phyloP scores from a whole-genome alignment of 2,329 filamentous ascomycete species.

The Fusarium protoensiforme region DNA sequence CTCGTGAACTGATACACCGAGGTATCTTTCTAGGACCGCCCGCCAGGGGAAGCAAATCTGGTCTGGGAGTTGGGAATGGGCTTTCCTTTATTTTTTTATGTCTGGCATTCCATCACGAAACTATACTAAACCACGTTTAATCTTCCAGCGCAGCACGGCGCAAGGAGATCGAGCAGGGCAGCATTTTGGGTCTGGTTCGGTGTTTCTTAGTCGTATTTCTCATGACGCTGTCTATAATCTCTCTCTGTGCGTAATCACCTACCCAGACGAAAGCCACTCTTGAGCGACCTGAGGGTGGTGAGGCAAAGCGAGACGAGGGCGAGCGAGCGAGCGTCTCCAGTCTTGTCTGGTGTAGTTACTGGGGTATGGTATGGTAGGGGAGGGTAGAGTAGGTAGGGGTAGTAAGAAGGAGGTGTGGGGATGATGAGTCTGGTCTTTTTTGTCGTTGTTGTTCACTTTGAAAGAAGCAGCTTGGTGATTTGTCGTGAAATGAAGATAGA shows the following conservation, averaged over 20 bases:
- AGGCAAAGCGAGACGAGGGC: conserved; percentile 7
- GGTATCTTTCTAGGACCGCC: conserved; percentile 34
- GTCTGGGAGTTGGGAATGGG: conserved; percentile 36
- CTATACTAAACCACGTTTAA: conserved; percentile 49
- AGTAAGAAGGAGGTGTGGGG: conserved; percentile 39
- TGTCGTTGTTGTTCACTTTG: background rate
- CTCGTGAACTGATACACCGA: conserved; percentile 28
- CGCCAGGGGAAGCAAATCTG: conserved; percentile 30
- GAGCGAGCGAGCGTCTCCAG: conserved; percentile 1
- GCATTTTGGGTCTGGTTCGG: conserved; percentile 52
- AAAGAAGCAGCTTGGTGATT: conserved; percentile 38
- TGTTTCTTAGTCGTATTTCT: conserved; percentile 46
- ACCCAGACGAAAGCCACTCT: conserved; percentile 31
- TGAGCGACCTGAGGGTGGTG: conserved; percentile 16
- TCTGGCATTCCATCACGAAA: conserved; percentile 51
- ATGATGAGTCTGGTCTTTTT: conserved; percentile 32
- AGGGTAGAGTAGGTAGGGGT: background rate
- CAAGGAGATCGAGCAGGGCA: conserved; percentile 51
- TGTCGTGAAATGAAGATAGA: conserved; percentile 45
- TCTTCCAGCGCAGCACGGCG: conserved; percentile 54
- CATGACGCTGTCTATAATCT: conserved; percentile 45
- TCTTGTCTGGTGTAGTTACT: conserved; percentile 31
- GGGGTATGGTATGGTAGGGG: background rate
- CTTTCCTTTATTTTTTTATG: conserved; percentile 41
- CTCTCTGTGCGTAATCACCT: conserved; percentile 36